phyloP scores from a whole-genome alignment of 352 stramenopile genomes.

The Globisporangium uncinulatum region DNA sequence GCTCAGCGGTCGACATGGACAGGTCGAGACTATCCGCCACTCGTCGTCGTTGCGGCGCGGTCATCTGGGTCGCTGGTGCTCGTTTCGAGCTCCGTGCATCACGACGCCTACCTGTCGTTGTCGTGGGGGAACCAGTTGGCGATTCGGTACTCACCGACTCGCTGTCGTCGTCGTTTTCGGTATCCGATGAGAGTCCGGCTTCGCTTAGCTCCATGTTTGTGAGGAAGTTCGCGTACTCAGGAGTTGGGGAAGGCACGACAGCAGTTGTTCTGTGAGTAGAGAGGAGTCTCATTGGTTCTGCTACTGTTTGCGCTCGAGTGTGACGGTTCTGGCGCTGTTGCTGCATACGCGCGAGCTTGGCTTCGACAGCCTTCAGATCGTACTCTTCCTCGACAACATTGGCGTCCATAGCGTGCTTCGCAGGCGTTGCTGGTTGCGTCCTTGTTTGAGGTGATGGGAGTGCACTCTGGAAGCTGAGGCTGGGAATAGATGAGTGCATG shows the following conservation, averaged over 20 bases:
- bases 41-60: neutral
- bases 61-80: too few species aligned
- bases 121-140: neutral
- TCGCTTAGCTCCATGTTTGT: conserved; percentile 29
- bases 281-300: neutral
- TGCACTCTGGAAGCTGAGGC: too few species aligned
- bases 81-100: neutral
- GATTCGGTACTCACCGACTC: too few species aligned
- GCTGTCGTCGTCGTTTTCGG: conserved; percentile 16
- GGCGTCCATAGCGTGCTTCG: neutral
- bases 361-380: conserved; percentile 39
- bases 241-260: neutral
- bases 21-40: conserved; percentile 57
- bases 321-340: conserved; percentile 5
- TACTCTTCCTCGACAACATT: conserved; percentile 20
- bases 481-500: too few species aligned
- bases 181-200: conserved; percentile 21
- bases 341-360: conserved; percentile 24
- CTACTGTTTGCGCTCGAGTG: too few species aligned
- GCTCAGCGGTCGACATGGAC: conserved; percentile 29
- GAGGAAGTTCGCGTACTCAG: neutral
- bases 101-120: neutral
- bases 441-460: too few species aligned
- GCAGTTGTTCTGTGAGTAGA: neutral
- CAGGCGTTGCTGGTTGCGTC: too few species aligned